phyloP scores from a whole-genome alignment of 345 rosid species.

The Arabidopsis arenosa region DNA sequence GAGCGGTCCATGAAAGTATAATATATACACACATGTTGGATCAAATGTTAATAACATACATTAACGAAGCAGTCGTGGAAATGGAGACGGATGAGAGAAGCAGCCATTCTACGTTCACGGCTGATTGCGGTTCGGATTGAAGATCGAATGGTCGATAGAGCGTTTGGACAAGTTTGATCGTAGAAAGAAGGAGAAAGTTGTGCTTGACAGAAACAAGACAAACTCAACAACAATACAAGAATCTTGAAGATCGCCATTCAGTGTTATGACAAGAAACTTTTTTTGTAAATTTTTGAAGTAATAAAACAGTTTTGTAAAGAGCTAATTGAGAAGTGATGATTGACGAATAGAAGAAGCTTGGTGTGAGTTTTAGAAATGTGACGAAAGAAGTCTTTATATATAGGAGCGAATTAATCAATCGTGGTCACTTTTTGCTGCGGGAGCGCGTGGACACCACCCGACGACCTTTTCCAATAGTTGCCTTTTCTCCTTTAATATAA shows the following conservation, averaged over 20 bases:
- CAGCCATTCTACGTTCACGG: slow-evolving; percentile 64
- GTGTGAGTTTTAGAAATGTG: slow-evolving; percentile 23
- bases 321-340: background rate
- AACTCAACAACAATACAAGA: slow-evolving; percentile 34
- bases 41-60: slow-evolving; percentile 12
- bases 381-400: slow-evolving; percentile 17
- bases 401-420: slow-evolving; percentile 10
- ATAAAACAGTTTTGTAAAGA: background rate
- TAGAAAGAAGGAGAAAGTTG: slow-evolving; percentile 61
- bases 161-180: slow-evolving; percentile 54
- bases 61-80: slow-evolving; percentile 68
- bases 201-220: slow-evolving; percentile 45
- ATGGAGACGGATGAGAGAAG: slow-evolving; percentile 67
- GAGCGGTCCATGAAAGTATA: slow-evolving; percentile 2
- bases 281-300: background rate
- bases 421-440: slow-evolving; percentile 38
- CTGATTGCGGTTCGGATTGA: slow-evolving; percentile 43
- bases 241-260: slow-evolving; percentile 33
- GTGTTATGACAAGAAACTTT: background rate
- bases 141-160: slow-evolving; percentile 50
- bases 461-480: slow-evolving; percentile 33
- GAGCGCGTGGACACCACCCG: slow-evolving; percentile 24
- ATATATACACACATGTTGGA: background rate
- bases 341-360: slow-evolving; percentile 9
- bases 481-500: background rate